Evolutionary conservation across 768 basidiomycete species (phyloP), one percentile per base, ranked within the genome.

Genomic region (Thelephora ganbajun): DNA sequence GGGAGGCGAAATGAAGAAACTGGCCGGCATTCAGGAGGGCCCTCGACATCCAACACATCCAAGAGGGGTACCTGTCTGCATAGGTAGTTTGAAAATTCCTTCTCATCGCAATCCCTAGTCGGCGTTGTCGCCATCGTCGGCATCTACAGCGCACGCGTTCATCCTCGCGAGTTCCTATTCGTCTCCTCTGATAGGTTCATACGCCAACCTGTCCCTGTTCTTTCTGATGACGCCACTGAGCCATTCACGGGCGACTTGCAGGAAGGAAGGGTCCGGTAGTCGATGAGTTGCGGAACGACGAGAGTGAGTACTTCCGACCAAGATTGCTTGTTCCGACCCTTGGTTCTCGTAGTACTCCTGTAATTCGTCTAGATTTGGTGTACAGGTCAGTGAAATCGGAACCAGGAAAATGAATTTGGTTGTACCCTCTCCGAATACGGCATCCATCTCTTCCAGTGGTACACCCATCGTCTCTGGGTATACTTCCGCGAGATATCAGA

Each of bases 371-470:
- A 56, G 35, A 50, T n/a, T 42, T 18, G 12, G 5, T 11, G 20
- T 3, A 48, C 33, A 18, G 35, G 41, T 33, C 47, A 11, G 19
- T 11, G n/a, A n/a, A 0, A 9, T 4, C 26, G 44, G 43, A 12
- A 11, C 19, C 5, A 46, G 30, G 5, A 30, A 7, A 4, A 30
- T 11, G 11, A 19, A 41, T 6, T 33, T 20, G 9, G 18, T 2
- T 62, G n/a, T 48, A 80, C 83, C 84, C 79, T 92, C 88, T 41
- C 88, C 83, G 62, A 93, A 93, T 14, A 91, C 79, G 20, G 73
- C 77, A 57, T 92, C 90, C 80, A 93, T 88, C 60, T 92, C 88
- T 65, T 93, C 90, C 46, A 92, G 66, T 1, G 88, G 83, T 5
- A 90, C 77, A 1, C 88, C 85, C 65, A 77, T 90, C 11, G 87